A percentile compares a stretch with the other conserved stretches of the same genome.
Evolutionary conservation across 179 eudicot genomes (phyloP).

Genomic region (Carnegiea gigantea): DNA sequence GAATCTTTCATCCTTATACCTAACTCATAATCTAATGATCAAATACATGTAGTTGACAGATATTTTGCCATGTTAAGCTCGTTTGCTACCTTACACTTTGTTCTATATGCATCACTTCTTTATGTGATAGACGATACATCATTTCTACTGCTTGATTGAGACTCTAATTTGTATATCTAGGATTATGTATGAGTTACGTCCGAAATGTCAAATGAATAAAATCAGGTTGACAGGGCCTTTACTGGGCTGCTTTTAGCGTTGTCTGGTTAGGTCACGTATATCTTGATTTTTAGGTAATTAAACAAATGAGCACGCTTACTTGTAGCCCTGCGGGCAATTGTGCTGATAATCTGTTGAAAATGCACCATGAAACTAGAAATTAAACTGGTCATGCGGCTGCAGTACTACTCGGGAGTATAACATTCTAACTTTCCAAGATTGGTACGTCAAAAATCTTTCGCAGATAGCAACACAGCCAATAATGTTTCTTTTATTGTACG

Average conservation of each 20-base stretch:
- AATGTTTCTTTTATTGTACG: not conserved
- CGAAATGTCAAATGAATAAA: not conserved
- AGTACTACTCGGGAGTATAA: not conserved
- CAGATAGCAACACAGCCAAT: conserved; percentile 4
- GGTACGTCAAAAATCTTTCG: not conserved
- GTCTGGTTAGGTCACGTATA: not conserved
- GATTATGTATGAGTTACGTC: not conserved
- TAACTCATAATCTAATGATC: not conserved
- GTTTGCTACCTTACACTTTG: not conserved
- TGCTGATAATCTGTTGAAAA: not conserved
- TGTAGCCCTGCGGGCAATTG: not conserved
- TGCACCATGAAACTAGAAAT: not conserved
- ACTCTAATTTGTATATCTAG: not conserved
- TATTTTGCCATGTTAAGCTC: conserved; percentile 10
- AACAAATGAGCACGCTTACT: no score
- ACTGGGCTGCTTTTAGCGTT: not conserved
- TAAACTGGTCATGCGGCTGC: not conserved
- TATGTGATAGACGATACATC: not conserved
- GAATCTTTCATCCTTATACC: conserved; percentile 9
- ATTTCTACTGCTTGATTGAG: not conserved
- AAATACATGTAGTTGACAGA: not conserved
- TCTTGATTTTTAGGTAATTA: not conserved
- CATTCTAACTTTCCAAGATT: not conserved
- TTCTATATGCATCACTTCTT: conserved; percentile 6
- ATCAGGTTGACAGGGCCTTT: not conserved